Percentiles rank a stretch among this genome's conserved stretches.
Conservation (phyloP, 2,329 filamentous ascomycete genomes). For the Thielaviopsis populi region DNA sequence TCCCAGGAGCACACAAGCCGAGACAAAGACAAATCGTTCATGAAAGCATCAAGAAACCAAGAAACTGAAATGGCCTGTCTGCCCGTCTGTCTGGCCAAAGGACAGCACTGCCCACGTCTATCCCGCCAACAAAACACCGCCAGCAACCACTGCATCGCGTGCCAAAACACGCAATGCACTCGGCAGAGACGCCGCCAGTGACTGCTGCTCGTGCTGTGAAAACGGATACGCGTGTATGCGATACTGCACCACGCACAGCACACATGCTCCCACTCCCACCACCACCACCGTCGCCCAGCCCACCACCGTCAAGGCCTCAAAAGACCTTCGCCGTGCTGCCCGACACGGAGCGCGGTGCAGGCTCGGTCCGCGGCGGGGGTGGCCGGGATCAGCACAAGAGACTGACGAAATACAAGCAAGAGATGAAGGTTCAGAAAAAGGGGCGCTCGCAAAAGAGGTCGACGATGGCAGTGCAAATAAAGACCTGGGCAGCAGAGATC, state of each 20-base stretch:
- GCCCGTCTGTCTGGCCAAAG: background rate
- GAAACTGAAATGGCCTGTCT: background rate
- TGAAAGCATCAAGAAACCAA: background rate
- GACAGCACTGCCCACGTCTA: background rate
- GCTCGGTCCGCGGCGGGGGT: background rate
- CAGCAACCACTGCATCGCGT: slow-evolving; percentile 17
- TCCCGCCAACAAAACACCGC: slow-evolving; percentile 13
- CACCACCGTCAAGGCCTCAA: background rate
- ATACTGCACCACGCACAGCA: slow-evolving; percentile 10
- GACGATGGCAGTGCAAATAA: background rate
- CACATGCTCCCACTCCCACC: background rate
- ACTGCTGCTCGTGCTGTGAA: slow-evolving; percentile 10
- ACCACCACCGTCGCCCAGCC: background rate
- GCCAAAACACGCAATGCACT: slow-evolving; percentile 12
- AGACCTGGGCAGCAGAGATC: background rate
- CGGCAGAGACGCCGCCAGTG: slow-evolving; percentile 7
- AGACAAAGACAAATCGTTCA: background rate
- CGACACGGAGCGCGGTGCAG: background rate
- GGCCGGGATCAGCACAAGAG: background rate
- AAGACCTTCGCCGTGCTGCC: background rate
- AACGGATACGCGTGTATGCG: slow-evolving; percentile 14
- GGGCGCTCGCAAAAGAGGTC: background rate
- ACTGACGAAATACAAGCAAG: background rate
- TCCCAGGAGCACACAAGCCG: background rate
- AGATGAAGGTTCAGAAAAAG: background rate